A percentile compares a stretch with the other conserved stretches of the same genome.
phyloP scores from a whole-genome alignment of 2,329 filamentous ascomycete genomes.

The Arthrobotrys pseudoclavata region DNA sequence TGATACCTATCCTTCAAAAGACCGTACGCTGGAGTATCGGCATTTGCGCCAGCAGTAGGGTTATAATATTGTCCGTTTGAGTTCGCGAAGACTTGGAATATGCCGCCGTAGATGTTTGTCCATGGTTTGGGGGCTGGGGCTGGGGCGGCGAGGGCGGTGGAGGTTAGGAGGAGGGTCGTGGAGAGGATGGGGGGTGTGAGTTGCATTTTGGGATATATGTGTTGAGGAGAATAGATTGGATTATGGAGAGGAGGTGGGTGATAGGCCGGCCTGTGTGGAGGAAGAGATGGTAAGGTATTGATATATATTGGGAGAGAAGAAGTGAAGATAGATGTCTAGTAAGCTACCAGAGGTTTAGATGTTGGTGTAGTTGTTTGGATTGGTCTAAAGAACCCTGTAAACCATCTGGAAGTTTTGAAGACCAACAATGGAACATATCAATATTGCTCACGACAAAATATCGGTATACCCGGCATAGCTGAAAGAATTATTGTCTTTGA shows the following conservation, averaged over 20 bases:
- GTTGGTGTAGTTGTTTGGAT: not conserved
- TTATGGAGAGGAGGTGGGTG: not conserved
- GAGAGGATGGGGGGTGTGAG: not conserved
- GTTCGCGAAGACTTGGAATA: conserved; percentile 2
- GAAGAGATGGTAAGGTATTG: too few relatives aligned
- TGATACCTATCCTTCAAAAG: not conserved
- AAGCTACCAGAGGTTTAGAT: conserved; percentile 7
- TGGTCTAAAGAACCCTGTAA: not conserved
- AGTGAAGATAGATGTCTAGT: not conserved
- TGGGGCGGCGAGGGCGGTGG: not conserved
- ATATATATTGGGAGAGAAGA: not conserved
- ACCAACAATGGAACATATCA: not conserved
- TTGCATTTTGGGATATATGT: conserved; percentile 6
- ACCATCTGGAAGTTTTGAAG: not conserved
- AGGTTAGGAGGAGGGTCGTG: conserved; percentile 2
- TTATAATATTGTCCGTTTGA: conserved; percentile 6
- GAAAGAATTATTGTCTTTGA: too few relatives aligned
- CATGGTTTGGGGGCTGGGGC: conserved; percentile 2
- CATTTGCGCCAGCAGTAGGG: not conserved
- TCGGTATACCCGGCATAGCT: not conserved
- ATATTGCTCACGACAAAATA: not conserved
- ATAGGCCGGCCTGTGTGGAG: conserved; percentile 5
- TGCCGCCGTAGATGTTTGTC: conserved; percentile 3
- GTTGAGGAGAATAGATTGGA: not conserved
- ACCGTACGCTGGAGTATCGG: not conserved